A percentile compares a stretch with the other conserved stretches of the same genome.
Conservation (phyloP, 148 eudicot species). For the Nyssa sinensis region DNA sequence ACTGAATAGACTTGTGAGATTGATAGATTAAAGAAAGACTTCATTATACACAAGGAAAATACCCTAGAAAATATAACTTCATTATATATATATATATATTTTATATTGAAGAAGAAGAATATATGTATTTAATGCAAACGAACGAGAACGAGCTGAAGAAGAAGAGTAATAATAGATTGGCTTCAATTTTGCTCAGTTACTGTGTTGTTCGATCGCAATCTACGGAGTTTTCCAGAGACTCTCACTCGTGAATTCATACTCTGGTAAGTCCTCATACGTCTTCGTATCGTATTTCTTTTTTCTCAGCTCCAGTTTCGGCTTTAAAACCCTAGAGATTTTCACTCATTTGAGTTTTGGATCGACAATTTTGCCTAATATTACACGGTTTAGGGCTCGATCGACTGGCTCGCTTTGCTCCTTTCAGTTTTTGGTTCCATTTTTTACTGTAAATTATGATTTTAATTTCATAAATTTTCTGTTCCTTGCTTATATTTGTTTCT, state of each 20-base stretch:
- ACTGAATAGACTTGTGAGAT: not conserved
- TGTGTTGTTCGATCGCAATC: constrained; percentile 14
- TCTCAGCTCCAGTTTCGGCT: not conserved
- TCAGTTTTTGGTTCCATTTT: not conserved
- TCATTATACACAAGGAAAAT: not conserved
- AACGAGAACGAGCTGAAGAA: constrained; percentile 1
- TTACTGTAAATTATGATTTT: not conserved
- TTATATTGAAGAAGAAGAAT: too few relatives aligned
- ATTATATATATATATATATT: not conserved
- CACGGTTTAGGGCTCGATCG: constrained; percentile 12
- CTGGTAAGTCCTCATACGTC: constrained; percentile 24
- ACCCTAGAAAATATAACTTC: not conserved
- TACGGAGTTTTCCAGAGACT: constrained; percentile 19
- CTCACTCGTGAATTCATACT: not conserved
- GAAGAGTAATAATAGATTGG: not conserved
- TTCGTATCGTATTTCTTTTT: not conserved
- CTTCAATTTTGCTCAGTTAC: constrained; percentile 1
- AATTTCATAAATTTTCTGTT: not conserved
- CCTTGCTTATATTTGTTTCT: not conserved
- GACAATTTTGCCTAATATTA: not conserved
- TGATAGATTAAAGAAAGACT: constrained; percentile 1
- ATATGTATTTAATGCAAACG: constrained; percentile 8
- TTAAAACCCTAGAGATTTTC: constrained; percentile 1
- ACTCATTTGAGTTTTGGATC: constrained; percentile 7
- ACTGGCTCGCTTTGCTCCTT: not conserved